A percentile compares a stretch with the other conserved stretches of the same genome.
phyloP scores from a whole-genome alignment of 495 filamentous ascomycete species.

The Aspergillus biplanus region DNA sequence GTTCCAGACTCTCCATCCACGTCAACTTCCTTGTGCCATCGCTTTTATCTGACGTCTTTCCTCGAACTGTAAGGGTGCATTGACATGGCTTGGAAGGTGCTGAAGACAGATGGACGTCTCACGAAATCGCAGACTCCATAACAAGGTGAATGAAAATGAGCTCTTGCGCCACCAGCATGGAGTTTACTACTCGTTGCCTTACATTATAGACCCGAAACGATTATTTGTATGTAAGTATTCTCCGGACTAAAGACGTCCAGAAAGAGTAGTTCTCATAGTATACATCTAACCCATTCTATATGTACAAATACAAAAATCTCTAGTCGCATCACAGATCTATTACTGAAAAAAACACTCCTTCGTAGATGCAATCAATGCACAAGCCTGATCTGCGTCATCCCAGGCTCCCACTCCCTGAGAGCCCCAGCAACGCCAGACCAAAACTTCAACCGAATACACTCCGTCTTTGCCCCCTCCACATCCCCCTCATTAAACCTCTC shows the following conservation, averaged over 20 bases:
- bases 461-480: conserved; percentile 64
- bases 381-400: conserved; percentile 63
- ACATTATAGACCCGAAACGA: too few species aligned
- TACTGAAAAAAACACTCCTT: background rate
- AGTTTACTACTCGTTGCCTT: too few species aligned
- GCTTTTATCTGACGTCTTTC: background rate
- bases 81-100: too few species aligned
- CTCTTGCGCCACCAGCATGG: too few species aligned
- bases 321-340: background rate
- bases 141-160: too few species aligned
- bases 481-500: conserved; percentile 68
- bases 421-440: conserved; percentile 88
- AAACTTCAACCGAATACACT: conserved; percentile 81
- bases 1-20: background rate
- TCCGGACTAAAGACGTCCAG: background rate
- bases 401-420: conserved; percentile 81
- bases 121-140: too few species aligned
- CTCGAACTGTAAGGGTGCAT: background rate
- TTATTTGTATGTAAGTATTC: too few species aligned
- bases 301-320: background rate
- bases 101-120: too few species aligned
- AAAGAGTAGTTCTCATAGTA: background rate
- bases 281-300: background rate
- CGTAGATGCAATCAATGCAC: conserved; percentile 47
- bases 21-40: background rate